These are phyloP conservation scores for Phytophthora colocasiae DNA, from an alignment of 352 stramenopile species.

Conservation along the genomic window DNA sequence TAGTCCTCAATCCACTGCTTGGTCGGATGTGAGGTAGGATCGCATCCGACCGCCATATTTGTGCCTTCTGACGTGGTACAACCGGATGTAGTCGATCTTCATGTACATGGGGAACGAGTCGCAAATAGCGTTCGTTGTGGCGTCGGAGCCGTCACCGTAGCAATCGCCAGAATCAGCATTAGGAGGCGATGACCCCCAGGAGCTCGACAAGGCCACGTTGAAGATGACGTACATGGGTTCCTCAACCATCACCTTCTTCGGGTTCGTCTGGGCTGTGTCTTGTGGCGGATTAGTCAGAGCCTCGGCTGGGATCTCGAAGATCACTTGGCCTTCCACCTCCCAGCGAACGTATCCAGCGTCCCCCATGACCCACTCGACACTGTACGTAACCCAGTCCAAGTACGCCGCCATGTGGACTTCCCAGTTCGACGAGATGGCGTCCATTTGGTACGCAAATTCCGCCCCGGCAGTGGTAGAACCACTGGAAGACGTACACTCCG, in stretches of 20 bases:
- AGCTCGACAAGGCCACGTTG: conserved; percentile 91
- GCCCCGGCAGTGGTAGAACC: conserved; percentile 45
- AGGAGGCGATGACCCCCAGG: conserved; percentile 77
- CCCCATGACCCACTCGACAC: conserved; percentile 54
- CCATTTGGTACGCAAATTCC: conserved; percentile 77
- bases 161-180: conserved; percentile 51
- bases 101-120: conserved; percentile 75
- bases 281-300: conserved; percentile 33
- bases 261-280: conserved; percentile 39
- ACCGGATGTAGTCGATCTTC: conserved; percentile 67
- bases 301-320: conserved; percentile 66
- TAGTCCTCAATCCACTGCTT: conserved; percentile 66
- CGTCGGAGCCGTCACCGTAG: conserved; percentile 49
- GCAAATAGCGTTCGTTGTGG: conserved; percentile 51
- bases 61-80: conserved; percentile 52
- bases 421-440: conserved; percentile 79
- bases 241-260: conserved; percentile 68
- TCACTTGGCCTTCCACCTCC: conserved; percentile 53
- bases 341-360: conserved; percentile 64
- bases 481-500: conserved; percentile 32
- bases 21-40: conserved; percentile 63
- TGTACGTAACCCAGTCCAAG: conserved; percentile 78
- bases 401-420: conserved; percentile 70
- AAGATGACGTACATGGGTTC: conserved; percentile 94
- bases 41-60: conserved; percentile 59